A percentile compares a stretch with the other conserved stretches of the same genome.
Evolutionary conservation across 2,329 filamentous ascomycete species (phyloP).

Genomic region (Thelonectria blattea): DNA sequence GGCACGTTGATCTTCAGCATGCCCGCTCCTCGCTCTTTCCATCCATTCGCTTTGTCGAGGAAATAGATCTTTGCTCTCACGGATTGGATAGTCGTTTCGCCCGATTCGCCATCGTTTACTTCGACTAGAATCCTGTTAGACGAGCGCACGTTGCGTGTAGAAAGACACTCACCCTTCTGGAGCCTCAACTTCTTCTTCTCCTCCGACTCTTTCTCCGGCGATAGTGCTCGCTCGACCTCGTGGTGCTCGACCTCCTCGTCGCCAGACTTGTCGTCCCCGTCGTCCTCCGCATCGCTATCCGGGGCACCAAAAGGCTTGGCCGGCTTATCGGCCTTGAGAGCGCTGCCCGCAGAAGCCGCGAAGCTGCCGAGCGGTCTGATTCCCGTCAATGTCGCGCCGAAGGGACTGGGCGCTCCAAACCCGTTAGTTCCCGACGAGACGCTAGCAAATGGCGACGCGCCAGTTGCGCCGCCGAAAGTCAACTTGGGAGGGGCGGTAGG

Average conservation of each 20-base stretch:
- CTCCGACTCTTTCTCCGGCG: slow-evolving; percentile 62
- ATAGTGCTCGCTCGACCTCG: slow-evolving; percentile 52
- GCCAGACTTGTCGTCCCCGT: slow-evolving; percentile 45
- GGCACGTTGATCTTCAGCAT: slow-evolving; percentile 84
- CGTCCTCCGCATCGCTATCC: slow-evolving; percentile 67
- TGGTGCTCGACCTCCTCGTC: slow-evolving; percentile 52
- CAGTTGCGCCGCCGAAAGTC: slow-evolving; percentile 52
- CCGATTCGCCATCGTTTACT: slow-evolving; percentile 86
- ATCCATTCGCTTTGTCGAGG: slow-evolving; percentile 73
- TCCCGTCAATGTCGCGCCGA: slow-evolving; percentile 47
- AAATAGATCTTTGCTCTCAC: slow-evolving; percentile 86
- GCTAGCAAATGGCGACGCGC: slow-evolving; percentile 55
- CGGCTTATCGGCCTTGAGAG: slow-evolving; percentile 63
- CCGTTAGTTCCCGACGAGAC: slow-evolving; percentile 49
- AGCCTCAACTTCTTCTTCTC: slow-evolving; percentile 70
- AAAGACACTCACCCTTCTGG: slow-evolving; percentile 68
- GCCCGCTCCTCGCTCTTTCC: slow-evolving; percentile 89
- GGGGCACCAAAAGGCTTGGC: slow-evolving; percentile 80
- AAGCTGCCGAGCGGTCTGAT: slow-evolving; percentile 68
- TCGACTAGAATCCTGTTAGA: slow-evolving; percentile 55
- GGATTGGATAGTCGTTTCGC: slow-evolving; percentile 76
- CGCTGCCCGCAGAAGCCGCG: slow-evolving; percentile 62
- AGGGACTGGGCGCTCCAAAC: slow-evolving; percentile 55
- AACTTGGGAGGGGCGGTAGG: slow-evolving; percentile 51
- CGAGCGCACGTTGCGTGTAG: not conserved